Evolutionary conservation across 2,329 filamentous ascomycete genomes (phyloP).

Genomic region (Fusarium sp.): DNA sequence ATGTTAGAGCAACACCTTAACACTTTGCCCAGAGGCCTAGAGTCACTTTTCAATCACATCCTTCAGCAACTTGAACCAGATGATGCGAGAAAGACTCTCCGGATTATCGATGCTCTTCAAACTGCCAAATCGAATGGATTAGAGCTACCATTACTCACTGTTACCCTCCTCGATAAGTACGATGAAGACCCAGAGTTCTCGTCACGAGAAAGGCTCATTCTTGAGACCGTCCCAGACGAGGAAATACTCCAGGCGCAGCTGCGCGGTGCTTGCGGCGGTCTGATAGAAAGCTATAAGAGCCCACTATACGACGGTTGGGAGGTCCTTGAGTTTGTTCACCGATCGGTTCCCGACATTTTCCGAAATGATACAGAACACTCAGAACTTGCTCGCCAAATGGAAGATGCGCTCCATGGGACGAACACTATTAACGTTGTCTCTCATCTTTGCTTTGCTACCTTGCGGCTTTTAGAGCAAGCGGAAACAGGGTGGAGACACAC

Average conservation of each 20-base stretch:
- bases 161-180: neutral
- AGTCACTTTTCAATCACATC: neutral
- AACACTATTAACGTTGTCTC: neutral
- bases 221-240: fast-evolving
- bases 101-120: neutral
- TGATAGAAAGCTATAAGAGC: neutral
- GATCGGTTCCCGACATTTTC: neutral
- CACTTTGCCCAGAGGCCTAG: neutral
- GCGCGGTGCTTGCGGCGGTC: neutral
- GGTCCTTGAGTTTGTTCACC: neutral
- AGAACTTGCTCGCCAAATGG: neutral
- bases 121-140: fast-evolving
- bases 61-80: neutral
- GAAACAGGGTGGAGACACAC: fast-evolving
- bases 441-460: neutral
- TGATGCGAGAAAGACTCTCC: neutral
- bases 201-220: fast-evolving
- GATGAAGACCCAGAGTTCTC: neutral
- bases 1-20: neutral
- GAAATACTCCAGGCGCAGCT: neutral
- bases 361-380: fast-evolving
- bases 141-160: neutral
- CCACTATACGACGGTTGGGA: fast-evolving
- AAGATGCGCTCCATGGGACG: fast-evolving
- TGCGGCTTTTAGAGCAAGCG: fast-evolving